Percentiles rank a stretch among this genome's conserved stretches.
Conservation (phyloP, 192 early-diverging fungal species). For the Gamsiella multidivaricata region DNA sequence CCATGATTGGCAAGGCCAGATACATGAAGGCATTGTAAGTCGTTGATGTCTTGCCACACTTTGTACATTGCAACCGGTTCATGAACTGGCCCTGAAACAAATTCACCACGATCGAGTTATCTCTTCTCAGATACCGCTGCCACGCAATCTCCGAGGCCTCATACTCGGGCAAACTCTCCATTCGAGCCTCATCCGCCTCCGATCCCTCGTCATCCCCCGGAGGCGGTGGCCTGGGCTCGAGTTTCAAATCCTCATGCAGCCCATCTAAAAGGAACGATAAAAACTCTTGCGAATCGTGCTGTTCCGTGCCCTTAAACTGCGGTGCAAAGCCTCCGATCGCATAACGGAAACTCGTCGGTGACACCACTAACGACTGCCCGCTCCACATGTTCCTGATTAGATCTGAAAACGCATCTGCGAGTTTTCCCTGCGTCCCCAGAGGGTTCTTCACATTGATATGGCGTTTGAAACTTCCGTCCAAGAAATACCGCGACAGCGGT, state of each 20-base stretch:
- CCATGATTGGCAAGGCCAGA: slow-evolving; percentile 89
- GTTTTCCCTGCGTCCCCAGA: slow-evolving; percentile 76
- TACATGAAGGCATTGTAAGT: slow-evolving; percentile 95
- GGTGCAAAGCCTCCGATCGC: slow-evolving; percentile 79
- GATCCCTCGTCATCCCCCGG: slow-evolving; percentile 50
- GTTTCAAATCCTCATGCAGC: slow-evolving; percentile 93
- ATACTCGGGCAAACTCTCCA: slow-evolving; percentile 75
- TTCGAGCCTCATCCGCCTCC: slow-evolving; percentile 64
- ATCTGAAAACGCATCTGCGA: slow-evolving; percentile 82
- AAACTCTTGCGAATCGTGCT: slow-evolving; percentile 98
- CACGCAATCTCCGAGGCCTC: slow-evolving; percentile 74
- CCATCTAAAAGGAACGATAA: slow-evolving; percentile 88
- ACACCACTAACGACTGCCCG: slow-evolving; percentile 78
- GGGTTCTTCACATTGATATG: slow-evolving; percentile 75
- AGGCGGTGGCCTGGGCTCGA: slow-evolving; percentile 58
- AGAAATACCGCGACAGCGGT: slow-evolving; percentile 78
- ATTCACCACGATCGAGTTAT: slow-evolving; percentile 87
- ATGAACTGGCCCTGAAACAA: slow-evolving; percentile 90
- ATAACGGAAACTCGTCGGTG: slow-evolving; percentile 82
- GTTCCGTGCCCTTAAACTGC: slow-evolving; percentile 89
- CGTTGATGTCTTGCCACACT: slow-evolving; percentile 80
- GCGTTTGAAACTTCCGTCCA: slow-evolving; percentile 70
- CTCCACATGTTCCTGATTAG: slow-evolving; percentile 88
- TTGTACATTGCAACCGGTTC: slow-evolving; percentile 73
- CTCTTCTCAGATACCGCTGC: slow-evolving; percentile 77